Percentiles rank a stretch among this genome's conserved stretches.
phyloP scores from a whole-genome alignment of 139 green algal species.

The Haematococcus lacustris region DNA sequence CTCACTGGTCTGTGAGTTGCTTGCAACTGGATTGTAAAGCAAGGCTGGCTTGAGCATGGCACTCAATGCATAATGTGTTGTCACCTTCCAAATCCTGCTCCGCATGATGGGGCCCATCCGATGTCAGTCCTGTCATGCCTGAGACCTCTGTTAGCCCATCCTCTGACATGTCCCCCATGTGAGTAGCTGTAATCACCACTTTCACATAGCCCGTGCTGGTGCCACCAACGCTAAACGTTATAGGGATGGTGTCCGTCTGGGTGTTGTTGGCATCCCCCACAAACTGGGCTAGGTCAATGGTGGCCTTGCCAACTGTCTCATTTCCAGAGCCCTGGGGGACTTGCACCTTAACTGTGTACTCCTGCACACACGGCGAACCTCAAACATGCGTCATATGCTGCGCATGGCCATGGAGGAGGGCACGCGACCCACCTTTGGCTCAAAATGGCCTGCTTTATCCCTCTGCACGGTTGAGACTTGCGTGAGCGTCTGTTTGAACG shows the following conservation, averaged over 20 bases:
- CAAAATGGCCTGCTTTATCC: constrained; percentile 26
- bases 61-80: too few relatives aligned
- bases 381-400: too few relatives aligned
- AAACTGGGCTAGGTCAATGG: constrained; percentile 38
- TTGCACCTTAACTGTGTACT: constrained; percentile 54
- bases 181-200: constrained; percentile 22
- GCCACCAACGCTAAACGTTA: constrained; percentile 13
- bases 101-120: constrained; percentile 10
- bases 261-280: constrained; percentile 9
- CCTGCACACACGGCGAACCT: constrained; percentile 27
- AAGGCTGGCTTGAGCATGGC: too few relatives aligned
- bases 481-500: constrained; percentile 49
- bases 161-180: constrained; percentile 18
- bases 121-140: constrained; percentile 36
- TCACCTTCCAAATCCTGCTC: constrained; percentile 37
- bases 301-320: constrained; percentile 36
- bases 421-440: constrained; percentile 35
- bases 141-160: constrained; percentile 43
- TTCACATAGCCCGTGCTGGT: constrained; percentile 34
- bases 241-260: constrained; percentile 23
- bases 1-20: too few relatives aligned
- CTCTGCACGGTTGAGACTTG: constrained; percentile 48
- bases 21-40: too few relatives aligned
- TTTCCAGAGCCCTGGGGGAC: constrained; percentile 24
- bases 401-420: not conserved